Conservation (phyloP, 306 rosid species). For the Datisca glomerata region DNA sequence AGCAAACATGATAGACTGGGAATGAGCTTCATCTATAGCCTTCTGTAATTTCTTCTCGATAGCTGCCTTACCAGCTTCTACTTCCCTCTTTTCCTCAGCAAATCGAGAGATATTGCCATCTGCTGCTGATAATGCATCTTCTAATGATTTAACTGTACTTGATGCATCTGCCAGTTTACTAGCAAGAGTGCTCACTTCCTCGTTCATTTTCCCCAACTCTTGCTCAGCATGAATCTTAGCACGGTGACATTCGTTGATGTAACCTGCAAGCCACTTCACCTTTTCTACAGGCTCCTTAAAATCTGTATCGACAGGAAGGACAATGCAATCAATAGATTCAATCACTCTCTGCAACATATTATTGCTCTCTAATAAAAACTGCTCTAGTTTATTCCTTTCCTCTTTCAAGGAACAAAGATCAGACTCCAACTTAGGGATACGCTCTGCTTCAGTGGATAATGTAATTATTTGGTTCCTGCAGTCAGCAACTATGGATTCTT, state of each 20-base stretch:
- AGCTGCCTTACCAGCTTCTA: conserved; percentile 37
- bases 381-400: conserved; percentile 62
- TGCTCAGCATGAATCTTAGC: conserved; percentile 43
- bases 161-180: conserved; percentile 46
- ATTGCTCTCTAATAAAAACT: conserved; percentile 65
- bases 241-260: conserved; percentile 48
- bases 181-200: conserved; percentile 28
- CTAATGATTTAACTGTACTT: conserved; percentile 38
- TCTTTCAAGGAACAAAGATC: conserved; percentile 50
- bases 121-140: conserved; percentile 51
- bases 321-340: conserved; percentile 51
- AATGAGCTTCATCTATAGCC: conserved; percentile 35
- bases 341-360: conserved; percentile 49
- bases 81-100: conserved; percentile 49
- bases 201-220: conserved; percentile 45
- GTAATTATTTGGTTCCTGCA: conserved; percentile 37
- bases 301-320: conserved; percentile 49
- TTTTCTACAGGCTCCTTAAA: conserved; percentile 72
- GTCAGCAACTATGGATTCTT: conserved; percentile 53
- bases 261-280: conserved; percentile 62
- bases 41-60: conserved; percentile 54
- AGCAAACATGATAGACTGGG: conserved; percentile 20
- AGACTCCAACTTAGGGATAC: conserved; percentile 53
- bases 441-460: conserved; percentile 47
- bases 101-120: conserved; percentile 42